These are phyloP conservation scores for Asterophora parasitica DNA, from an alignment of 768 basidiomycete genomes.

Conservation along the genomic window DNA sequence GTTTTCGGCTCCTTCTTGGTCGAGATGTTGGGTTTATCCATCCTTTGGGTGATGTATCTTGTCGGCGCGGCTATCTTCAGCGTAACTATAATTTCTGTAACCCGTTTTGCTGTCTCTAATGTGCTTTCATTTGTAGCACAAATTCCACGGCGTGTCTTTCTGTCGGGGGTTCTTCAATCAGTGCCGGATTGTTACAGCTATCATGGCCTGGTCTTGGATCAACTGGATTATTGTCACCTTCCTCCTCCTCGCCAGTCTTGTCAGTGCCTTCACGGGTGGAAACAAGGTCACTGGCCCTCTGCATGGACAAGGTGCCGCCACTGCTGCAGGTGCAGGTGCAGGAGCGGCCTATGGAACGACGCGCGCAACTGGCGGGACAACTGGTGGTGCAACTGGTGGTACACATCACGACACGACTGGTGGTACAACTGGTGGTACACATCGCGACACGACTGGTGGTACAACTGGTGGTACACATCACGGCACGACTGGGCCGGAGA, in stretches of 20 bases:
- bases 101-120: background rate
- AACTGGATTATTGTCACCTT: slow-evolving; percentile 49
- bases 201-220: slow-evolving; percentile 69
- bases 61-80: slow-evolving; percentile 60
- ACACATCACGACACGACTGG: no score
- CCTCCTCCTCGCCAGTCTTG: slow-evolving; percentile 39
- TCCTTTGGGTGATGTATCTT: slow-evolving; percentile 60
- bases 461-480: no score
- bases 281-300: slow-evolving; percentile 14
- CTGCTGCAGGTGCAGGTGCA: background rate
- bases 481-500: no score
- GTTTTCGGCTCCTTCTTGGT: slow-evolving; percentile 36
- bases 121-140: slow-evolving; percentile 39
- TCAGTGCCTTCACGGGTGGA: slow-evolving; percentile 13
- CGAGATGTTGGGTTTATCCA: slow-evolving; percentile 46
- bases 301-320: slow-evolving; percentile 8
- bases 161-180: slow-evolving; percentile 44
- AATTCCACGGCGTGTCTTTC: slow-evolving; percentile 52
- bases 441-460: no score
- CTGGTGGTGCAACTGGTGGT: no score
- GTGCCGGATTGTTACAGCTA: slow-evolving; percentile 58
- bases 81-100: slow-evolving; percentile 29
- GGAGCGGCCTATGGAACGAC: background rate
- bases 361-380: no score
- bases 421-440: no score